Evolutionary conservation across 2,329 filamentous ascomycete genomes (phyloP), one percentile per base, ranked within the genome.

Genomic region (Penicillium freii): DNA sequence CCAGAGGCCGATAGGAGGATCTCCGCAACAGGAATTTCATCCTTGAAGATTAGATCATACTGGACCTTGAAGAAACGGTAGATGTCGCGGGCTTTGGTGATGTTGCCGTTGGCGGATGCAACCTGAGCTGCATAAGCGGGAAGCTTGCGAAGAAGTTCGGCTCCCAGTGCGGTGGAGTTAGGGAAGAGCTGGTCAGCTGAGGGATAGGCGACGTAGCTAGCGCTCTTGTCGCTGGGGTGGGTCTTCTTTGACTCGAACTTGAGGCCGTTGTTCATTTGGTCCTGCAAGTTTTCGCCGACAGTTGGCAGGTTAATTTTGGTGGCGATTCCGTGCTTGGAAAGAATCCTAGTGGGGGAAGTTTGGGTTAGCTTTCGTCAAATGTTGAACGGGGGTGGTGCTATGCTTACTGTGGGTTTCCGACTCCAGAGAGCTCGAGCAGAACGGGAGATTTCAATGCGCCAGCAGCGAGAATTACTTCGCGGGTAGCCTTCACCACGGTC

Each of bases 391-490:
- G 5, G 19, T 3, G 5, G 19, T 23, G 9, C 6, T 31, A 10
- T 13, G 48, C 60, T 55, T 58, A 70, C 66, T 59, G 49, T 19
- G 66, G 70, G 56, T 69, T 71, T 62, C 86, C 85, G 34, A 88
- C 75, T 0, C 85, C 85, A 0, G 84, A 87, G 1, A 85, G 75
- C 62, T 88, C 85, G 21, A 83, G 78, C 19, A 84, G 75, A 67
- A 79, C 80, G 8, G 80, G 85, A 5, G 82, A 84, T 65, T 80
- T 80, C 49, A 82, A 72, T 23, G 80, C 79, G 0, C 86, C 86
- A 0, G 84, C 84, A 1, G 82, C 81, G 2, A 89, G 71, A 45
- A 89, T 80, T 10, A 87, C 78, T 62, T 88, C 85, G 48, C 70
- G 70, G 40, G 61, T 66, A 62, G 66, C 75, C n/a, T 64, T 75